Conservation (phyloP, 2,329 filamentous ascomycete genomes). For the Fusarium austroafricanum region DNA sequence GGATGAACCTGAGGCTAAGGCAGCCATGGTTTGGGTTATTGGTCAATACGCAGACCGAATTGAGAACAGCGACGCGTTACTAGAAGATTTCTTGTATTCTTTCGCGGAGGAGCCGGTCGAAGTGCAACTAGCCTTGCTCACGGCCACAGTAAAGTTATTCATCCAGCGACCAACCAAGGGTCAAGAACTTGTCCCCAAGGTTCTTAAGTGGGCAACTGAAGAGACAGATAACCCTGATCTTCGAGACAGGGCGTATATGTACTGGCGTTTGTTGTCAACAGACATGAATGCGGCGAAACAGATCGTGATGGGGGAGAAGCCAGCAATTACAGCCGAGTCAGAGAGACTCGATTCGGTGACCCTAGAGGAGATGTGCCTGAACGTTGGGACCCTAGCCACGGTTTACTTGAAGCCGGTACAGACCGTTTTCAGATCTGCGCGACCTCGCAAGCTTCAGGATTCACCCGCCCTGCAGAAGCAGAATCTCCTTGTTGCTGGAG, state of each 20-base stretch:
- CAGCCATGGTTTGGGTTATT: slow-evolving; percentile 99
- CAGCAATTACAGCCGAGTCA: slow-evolving; percentile 93
- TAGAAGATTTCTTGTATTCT: slow-evolving; percentile 94
- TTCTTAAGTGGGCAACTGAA: slow-evolving; percentile 98
- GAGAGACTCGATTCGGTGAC: slow-evolving; percentile 93
- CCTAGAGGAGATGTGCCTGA: slow-evolving; percentile 96
- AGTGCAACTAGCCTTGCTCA: slow-evolving; percentile 93
- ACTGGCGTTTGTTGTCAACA: slow-evolving; percentile 95
- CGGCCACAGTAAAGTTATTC: slow-evolving; percentile 96
- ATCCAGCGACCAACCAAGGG: slow-evolving; percentile 96
- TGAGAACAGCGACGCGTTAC: slow-evolving; percentile 91
- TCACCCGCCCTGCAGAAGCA: slow-evolving; percentile 87
- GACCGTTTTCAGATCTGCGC: slow-evolving; percentile 91
- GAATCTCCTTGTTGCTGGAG: slow-evolving; percentile 63
- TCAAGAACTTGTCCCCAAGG: slow-evolving; percentile 91
- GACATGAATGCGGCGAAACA: slow-evolving; percentile 87
- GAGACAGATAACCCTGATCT: slow-evolving; percentile 99
- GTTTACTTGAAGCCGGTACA: slow-evolving; percentile 98
- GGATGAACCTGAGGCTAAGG: slow-evolving; percentile 97
- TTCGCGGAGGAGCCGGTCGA: slow-evolving; percentile 96
- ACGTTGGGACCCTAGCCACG: slow-evolving; percentile 94
- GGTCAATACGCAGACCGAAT: slow-evolving; percentile 98
- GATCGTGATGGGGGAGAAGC: slow-evolving; percentile 97
- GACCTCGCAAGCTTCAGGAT: slow-evolving; percentile 81
- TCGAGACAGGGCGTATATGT: slow-evolving; percentile 97